Evolutionary conservation across 2,329 filamentous ascomycete species (phyloP), one percentile per base, ranked within the genome.

Genomic region (Fusarium globosum): DNA sequence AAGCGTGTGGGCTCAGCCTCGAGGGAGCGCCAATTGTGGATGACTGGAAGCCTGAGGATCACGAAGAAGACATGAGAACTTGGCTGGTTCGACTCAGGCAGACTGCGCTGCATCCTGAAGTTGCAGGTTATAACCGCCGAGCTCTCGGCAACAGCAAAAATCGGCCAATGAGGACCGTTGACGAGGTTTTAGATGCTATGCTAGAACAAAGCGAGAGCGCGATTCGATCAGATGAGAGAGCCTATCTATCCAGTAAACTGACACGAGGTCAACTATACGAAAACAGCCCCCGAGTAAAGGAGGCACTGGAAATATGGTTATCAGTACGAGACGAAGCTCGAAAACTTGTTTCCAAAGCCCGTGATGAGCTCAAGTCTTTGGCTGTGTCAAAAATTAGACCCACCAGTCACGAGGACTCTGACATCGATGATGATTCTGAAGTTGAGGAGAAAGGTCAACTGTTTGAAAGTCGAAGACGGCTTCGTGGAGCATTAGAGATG

Each of bases 101-200:
- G 79, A 94, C 92, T 2, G 95, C 94, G 65, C 86, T 98, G 21
- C 95, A 98, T 81, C 94, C 96, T 1, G 92, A 97, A 79, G 89
- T 97, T 46, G 93, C 93, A 23, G 87, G 87, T 15, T 88, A 88
- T 38, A 93, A 92, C 73, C 86, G 92, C 20, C 88, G 88, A 69
- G 88, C 89, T 0, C 82, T 94, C 11, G 92, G 92, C 4, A 86
- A 88, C 49, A 89, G 85, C 48, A 89, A 87, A 55, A 87, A 86
- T 60, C 91, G 89, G 0, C 92, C 94, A 0, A 86, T 98, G 72
- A 88, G 93, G 18, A 97, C 95, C 1, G 92, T 97, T 4, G 89
- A 91, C 23, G 94, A 98, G 81, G 96, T 98, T 2, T 85, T 99
- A 16, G 92, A 94, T 72, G 91, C 92, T 9, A 98, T 99, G 96